Percentiles rank a stretch among this genome's conserved stretches.
Evolutionary conservation across 768 basidiomycete species (phyloP).

Genomic region (Russula lepida): DNA sequence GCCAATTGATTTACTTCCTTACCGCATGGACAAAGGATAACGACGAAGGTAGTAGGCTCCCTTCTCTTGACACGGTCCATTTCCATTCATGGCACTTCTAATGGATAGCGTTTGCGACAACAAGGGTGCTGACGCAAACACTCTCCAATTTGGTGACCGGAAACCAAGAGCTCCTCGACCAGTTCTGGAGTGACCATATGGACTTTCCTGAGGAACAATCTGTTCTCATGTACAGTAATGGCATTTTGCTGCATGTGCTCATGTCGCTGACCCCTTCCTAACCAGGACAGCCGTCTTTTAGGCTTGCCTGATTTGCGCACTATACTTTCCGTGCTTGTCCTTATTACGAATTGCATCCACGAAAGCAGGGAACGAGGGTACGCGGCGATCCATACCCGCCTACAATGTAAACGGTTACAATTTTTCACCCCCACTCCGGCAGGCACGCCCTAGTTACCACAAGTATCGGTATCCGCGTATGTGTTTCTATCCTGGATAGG

Average conservation of each 20-base stretch:
- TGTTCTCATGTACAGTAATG: conserved; percentile 63
- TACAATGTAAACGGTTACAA: neutral
- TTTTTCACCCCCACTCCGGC: conserved; percentile 3
- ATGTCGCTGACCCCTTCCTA: conserved; percentile 1
- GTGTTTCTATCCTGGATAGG: conserved; percentile 58
- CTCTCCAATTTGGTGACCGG: conserved; percentile 79
- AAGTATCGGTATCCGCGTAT: conserved; percentile 53
- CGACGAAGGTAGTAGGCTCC: conserved; percentile 37
- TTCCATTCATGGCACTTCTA: neutral
- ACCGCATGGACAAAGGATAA: conserved; percentile 66
- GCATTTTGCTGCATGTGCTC: conserved; percentile 1
- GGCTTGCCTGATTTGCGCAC: conserved; percentile 15
- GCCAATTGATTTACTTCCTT: conserved; percentile 58
- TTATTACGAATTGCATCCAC: conserved; percentile 18
- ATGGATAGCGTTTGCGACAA: conserved; percentile 47
- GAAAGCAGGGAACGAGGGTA: conserved; percentile 10
- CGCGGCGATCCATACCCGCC: conserved; percentile 4
- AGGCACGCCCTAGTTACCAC: conserved; percentile 49
- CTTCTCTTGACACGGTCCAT: neutral
- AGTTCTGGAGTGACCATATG: conserved; percentile 57
- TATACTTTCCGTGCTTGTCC: conserved; percentile 12
- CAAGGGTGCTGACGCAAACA: conserved; percentile 64
- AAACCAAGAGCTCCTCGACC: conserved; percentile 49
- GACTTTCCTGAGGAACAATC: conserved; percentile 63
- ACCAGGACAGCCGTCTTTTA: conserved; percentile 37